phyloP scores from a whole-genome alignment of 306 rosid species.

The Pyrus bretschneideri region DNA sequence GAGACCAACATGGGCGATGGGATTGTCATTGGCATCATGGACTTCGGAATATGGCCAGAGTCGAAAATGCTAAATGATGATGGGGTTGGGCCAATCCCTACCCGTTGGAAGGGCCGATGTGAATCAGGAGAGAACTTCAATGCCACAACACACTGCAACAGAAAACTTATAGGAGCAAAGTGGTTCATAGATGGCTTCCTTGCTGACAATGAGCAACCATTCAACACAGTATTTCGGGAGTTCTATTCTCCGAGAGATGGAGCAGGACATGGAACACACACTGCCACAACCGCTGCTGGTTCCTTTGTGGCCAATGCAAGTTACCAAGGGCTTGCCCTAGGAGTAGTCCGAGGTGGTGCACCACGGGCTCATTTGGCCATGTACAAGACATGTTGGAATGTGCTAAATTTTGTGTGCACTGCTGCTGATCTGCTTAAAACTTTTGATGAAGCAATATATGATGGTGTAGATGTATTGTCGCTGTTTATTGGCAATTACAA shows the following conservation, averaged over 20 bases:
- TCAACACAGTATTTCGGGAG: constrained; percentile 19
- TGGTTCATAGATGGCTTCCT: constrained; percentile 3
- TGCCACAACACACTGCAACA: constrained; percentile 9
- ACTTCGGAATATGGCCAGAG: constrained; percentile 12
- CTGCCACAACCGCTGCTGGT: background rate
- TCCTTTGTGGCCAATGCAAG: too few relatives aligned
- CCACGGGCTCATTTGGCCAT: constrained; percentile 31
- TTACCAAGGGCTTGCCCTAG: too few relatives aligned
- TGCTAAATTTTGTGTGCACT: constrained; percentile 23
- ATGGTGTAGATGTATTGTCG: constrained; percentile 46
- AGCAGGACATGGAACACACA: constrained; percentile 41
- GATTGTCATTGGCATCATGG: background rate
- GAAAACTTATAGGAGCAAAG: constrained; percentile 10
- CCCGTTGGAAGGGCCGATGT: constrained; percentile 10
- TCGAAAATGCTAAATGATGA: background rate
- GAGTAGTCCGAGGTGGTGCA: too few relatives aligned
- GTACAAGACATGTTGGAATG: constrained; percentile 47
- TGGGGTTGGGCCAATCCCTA: constrained; percentile 14
- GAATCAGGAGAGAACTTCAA: background rate
- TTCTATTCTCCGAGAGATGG: constrained; percentile 37
- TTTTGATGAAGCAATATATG: constrained; percentile 39
- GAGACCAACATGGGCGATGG: constrained; percentile 14
- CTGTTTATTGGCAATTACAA: constrained; percentile 26
- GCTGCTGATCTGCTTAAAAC: constrained; percentile 39
- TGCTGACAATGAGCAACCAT: constrained; percentile 34